These are phyloP conservation scores for Sclerotinia minor DNA, from an alignment of 2,329 filamentous ascomycete genomes.

Conservation along the genomic window DNA sequence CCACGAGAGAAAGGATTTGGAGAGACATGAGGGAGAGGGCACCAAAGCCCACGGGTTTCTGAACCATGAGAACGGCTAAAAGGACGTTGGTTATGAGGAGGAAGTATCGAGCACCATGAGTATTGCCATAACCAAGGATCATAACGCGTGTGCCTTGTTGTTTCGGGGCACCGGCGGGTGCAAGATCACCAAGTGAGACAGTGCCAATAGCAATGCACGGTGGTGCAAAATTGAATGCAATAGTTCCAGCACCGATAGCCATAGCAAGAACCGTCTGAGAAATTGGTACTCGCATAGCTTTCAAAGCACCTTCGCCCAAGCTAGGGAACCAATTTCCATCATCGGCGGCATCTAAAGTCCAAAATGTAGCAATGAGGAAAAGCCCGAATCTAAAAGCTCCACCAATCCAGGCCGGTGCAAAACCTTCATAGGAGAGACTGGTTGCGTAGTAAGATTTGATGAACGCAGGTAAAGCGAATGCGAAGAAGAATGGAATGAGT, in stretches of 20 bases:
- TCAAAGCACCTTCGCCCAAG: constrained; percentile 61
- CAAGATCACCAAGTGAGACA: constrained; percentile 36
- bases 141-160: constrained; percentile 60
- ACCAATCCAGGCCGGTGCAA: constrained; percentile 81
- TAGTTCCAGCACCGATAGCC: constrained; percentile 78
- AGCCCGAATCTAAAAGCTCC: constrained; percentile 76
- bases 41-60: constrained; percentile 92
- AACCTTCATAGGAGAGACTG: constrained; percentile 85
- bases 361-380: constrained; percentile 75
- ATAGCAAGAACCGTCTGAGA: constrained; percentile 80
- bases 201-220: constrained; percentile 75
- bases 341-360: constrained; percentile 86
- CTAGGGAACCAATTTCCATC: constrained; percentile 76
- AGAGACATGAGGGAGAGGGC: constrained; percentile 79
- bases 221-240: constrained; percentile 81
- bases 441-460: constrained; percentile 77
- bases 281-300: constrained; percentile 71
- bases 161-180: constrained; percentile 31
- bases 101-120: constrained; percentile 88
- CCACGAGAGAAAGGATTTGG: constrained; percentile 80
- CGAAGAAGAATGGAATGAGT: constrained; percentile 72
- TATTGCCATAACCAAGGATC: constrained; percentile 87
- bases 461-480: constrained; percentile 69
- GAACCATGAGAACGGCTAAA: constrained; percentile 73
- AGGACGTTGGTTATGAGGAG: constrained; percentile 78